These are phyloP conservation scores for Begonia masoniana DNA, from an alignment of 306 rosid genomes.

Conservation along the genomic window DNA sequence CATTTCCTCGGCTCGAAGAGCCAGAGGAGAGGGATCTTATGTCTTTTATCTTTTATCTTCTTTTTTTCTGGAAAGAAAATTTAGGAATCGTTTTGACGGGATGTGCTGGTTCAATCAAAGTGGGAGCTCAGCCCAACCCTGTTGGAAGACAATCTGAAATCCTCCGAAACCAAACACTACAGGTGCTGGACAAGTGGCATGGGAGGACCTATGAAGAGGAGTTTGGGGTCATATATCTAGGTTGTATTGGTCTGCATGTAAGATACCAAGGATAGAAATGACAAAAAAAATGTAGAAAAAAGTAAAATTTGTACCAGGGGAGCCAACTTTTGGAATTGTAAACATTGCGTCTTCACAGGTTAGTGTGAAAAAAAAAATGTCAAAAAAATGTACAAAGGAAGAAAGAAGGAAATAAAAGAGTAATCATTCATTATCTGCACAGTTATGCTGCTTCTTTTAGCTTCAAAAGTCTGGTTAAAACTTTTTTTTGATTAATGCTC, in stretches of 20 bases:
- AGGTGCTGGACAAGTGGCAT: slow-evolving; percentile 50
- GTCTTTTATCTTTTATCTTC: slow-evolving; percentile 6
- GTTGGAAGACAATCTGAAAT: slow-evolving; percentile 22
- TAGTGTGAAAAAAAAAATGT: too few species aligned
- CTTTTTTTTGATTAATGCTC: too few species aligned
- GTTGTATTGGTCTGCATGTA: slow-evolving; percentile 27
- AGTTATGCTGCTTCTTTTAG: too few species aligned
- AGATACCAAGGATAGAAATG: slow-evolving; percentile 12
- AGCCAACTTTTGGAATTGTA: too few species aligned
- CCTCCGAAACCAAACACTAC: too few species aligned
- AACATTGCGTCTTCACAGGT: too few species aligned
- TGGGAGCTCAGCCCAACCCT: slow-evolving; percentile 49
- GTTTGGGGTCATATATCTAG: slow-evolving; percentile 13
- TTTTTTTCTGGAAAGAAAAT: not conserved
- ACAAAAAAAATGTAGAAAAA: too few species aligned
- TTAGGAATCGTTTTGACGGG: slow-evolving; percentile 27
- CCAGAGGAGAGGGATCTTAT: slow-evolving; percentile 24
- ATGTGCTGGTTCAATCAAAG: slow-evolving; percentile 67
- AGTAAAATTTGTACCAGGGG: slow-evolving; percentile 16
- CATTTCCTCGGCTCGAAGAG: slow-evolving; percentile 57
- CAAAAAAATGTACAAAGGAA: too few species aligned
- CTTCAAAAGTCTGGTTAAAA: too few species aligned
- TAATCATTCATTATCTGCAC: too few species aligned
- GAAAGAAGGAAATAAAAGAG: too few species aligned
- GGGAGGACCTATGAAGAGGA: slow-evolving; percentile 15